Evolutionary conservation across 202 grass and related monocot genomes (phyloP).

Genomic region (Miscanthus sacchariflorus): DNA sequence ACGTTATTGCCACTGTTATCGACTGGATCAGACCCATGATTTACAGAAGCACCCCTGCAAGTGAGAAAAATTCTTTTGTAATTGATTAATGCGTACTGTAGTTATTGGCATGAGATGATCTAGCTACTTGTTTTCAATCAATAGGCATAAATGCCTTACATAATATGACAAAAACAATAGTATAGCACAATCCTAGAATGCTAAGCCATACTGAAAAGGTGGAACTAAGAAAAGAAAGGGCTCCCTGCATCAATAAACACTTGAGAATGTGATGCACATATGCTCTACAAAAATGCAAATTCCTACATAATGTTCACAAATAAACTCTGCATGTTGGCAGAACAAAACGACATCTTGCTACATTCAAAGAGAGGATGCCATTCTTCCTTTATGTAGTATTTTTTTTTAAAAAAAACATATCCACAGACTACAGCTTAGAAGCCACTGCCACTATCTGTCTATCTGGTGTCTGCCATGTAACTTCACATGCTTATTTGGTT

Average conservation of each 20-base stretch:
- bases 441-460: neutral
- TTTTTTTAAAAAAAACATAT: neutral
- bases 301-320: neutral
- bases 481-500: constrained; percentile 18
- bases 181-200: constrained; percentile 14
- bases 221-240: neutral
- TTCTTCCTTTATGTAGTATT: neutral
- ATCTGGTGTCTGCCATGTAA: neutral
- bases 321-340: neutral
- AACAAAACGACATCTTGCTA: neutral
- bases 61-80: neutral
- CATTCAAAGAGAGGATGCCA: neutral
- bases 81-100: constrained; percentile 15
- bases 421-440: constrained; percentile 9
- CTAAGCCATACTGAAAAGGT: neutral
- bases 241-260: neutral
- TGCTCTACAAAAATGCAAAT: neutral
- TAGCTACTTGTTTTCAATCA: constrained; percentile 15
- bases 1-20: constrained; percentile 37
- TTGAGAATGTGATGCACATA: constrained; percentile 14
- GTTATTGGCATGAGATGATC: neutral
- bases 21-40: constrained; percentile 24
- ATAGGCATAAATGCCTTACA: constrained; percentile 18
- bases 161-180: neutral
- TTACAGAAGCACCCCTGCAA: constrained; percentile 48